phyloP scores from a whole-genome alignment of 768 basidiomycete genomes.

The Rhizopogon vinicolor region DNA sequence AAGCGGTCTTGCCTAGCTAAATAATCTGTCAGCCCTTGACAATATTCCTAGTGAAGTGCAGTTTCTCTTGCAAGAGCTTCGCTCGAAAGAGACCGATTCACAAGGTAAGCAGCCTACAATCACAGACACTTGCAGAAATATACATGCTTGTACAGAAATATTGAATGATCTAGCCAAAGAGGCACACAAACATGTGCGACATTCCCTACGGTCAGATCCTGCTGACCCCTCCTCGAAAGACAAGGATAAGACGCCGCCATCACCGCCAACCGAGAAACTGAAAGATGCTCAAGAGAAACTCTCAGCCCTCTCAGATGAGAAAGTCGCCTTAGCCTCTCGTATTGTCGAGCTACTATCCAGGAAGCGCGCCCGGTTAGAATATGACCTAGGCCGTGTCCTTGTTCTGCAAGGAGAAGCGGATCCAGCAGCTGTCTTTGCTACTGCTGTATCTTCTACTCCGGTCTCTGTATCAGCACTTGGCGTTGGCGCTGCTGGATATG shows the following conservation, averaged over 20 bases:
- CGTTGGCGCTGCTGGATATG: conserved; percentile 19
- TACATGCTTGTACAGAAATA: conserved; percentile 27
- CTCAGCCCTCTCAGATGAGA: conserved; percentile 36
- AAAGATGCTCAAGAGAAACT: conserved; percentile 23
- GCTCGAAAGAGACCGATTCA: conserved; percentile 36
- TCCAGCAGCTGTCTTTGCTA: conserved; percentile 27
- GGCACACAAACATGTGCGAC: conserved; percentile 38
- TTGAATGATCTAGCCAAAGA: conserved; percentile 41
- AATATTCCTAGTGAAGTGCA: conserved; percentile 47
- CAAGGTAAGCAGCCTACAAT: conserved; percentile 28
- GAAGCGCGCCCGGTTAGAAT: conserved; percentile 42
- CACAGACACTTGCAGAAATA: neutral
- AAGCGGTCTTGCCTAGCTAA: neutral
- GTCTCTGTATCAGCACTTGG: conserved; percentile 9
- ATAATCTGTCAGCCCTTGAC: conserved; percentile 34
- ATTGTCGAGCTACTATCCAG: conserved; percentile 40
- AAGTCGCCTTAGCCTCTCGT: conserved; percentile 35
- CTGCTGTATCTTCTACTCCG: conserved; percentile 18
- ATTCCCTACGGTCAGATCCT: conserved; percentile 31
- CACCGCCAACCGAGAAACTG: conserved; percentile 27
- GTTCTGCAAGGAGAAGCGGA: conserved; percentile 40
- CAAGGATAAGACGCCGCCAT: conserved; percentile 26
- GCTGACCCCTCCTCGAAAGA: conserved; percentile 26
- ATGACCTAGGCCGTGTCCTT: conserved; percentile 40
- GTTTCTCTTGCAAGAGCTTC: conserved; percentile 44